phyloP scores from a whole-genome alignment of 768 basidiomycete genomes.

The Termitomyces bulborhizus region DNA sequence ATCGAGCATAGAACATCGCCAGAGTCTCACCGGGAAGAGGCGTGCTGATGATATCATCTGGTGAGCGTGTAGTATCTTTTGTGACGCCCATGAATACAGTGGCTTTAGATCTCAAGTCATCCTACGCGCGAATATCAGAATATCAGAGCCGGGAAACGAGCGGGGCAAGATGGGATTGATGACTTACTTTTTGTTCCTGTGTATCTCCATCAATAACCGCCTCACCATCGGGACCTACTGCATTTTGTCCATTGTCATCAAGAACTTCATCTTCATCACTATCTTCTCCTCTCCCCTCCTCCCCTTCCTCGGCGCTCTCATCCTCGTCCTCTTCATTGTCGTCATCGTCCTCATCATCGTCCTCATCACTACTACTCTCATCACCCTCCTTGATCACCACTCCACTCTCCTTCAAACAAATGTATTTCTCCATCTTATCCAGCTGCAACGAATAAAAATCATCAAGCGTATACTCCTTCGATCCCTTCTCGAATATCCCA shows the following conservation, averaged over 20 bases:
- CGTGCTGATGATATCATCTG: conserved; percentile 71
- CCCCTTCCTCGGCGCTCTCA: conserved; percentile 14
- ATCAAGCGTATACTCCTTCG: conserved; percentile 83
- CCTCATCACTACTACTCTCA: conserved; percentile 56
- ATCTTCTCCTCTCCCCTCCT: conserved; percentile 7
- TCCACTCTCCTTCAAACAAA: conserved; percentile 65
- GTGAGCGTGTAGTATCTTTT: conserved; percentile 49
- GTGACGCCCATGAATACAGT: conserved; percentile 54
- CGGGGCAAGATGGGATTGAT: too few species aligned
- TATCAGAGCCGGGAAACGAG: too few species aligned
- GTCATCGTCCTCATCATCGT: conserved; percentile 53
- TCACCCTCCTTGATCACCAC: conserved; percentile 58
- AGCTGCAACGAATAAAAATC: conserved; percentile 79
- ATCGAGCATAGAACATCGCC: conserved; percentile 77
- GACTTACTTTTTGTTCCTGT: too few species aligned
- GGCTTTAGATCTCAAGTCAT: conserved; percentile 27
- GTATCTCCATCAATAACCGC: conserved; percentile 5
- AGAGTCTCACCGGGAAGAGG: conserved; percentile 83
- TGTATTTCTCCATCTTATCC: conserved; percentile 78
- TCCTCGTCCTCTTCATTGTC: conserved; percentile 43
- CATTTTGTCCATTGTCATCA: conserved; percentile 17
- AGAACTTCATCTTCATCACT: conserved; percentile 7
- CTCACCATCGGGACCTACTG: conserved; percentile 9
- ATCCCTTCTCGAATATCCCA: conserved; percentile 79
- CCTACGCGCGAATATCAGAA: conserved; percentile 12